phyloP scores from a whole-genome alignment of 2,329 filamentous ascomycete genomes.

The Teratosphaeria zuluensis region DNA sequence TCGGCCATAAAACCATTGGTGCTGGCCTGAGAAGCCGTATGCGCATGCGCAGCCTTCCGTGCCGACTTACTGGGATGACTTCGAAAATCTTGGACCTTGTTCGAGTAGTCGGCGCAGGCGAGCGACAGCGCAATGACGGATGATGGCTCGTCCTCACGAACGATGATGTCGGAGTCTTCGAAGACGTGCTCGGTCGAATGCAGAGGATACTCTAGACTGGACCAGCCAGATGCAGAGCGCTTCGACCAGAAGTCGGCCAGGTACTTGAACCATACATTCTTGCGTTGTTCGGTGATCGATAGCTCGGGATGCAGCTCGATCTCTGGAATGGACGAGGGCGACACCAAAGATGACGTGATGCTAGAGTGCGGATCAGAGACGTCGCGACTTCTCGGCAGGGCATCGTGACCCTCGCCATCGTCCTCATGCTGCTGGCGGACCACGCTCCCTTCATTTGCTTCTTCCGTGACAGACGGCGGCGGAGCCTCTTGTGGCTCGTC shows the following conservation, averaged over 20 bases:
- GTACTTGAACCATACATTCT: conserved; percentile 88
- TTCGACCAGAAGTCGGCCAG: conserved; percentile 98
- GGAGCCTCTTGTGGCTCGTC: conserved; percentile 1
- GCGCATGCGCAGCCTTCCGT: conserved; percentile 13
- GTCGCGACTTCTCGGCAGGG: conserved; percentile 31
- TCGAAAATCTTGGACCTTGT: conserved; percentile 63
- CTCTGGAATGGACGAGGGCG: conserved; percentile 41
- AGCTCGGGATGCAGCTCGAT: conserved; percentile 50
- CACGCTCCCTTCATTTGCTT: neutral
- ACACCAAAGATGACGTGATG: conserved; percentile 45
- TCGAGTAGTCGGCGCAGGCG: conserved; percentile 75
- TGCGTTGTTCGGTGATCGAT: conserved; percentile 85
- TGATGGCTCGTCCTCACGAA: conserved; percentile 93
- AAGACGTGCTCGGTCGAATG: conserved; percentile 81
- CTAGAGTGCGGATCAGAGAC: conserved; percentile 20
- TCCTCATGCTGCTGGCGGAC: conserved; percentile 37
- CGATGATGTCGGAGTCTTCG: conserved; percentile 91
- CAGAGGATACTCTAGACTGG: conserved; percentile 82
- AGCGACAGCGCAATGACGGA: conserved; percentile 91
- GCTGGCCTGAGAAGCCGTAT: conserved; percentile 15
- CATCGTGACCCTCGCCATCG: conserved; percentile 32
- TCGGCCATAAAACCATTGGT: conserved; percentile 11
- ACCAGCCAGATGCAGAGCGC: conserved; percentile 90
- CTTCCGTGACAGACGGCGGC: neutral
- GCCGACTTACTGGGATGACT: conserved; percentile 17